A percentile compares a stretch with the other conserved stretches of the same genome.
These are phyloP conservation scores for Tetradesmus lagerheimii DNA, from an alignment of 139 green algal genomes.

Conservation along the genomic window DNA sequence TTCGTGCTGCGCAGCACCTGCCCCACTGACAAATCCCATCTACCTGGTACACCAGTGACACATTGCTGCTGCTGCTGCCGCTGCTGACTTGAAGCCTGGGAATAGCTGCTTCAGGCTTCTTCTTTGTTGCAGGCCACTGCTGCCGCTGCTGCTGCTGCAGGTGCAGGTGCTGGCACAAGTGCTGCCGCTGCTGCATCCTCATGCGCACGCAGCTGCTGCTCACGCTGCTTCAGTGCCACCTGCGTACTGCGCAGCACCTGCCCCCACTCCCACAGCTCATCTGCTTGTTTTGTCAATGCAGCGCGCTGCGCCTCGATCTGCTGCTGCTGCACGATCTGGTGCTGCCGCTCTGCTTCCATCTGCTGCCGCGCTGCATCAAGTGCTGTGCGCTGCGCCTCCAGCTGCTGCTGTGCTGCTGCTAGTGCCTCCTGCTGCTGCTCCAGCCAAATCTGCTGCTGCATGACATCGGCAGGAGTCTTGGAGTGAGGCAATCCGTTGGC, in stretches of 20 bases:
- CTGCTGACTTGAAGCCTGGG: not conserved
- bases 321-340: not conserved
- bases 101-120: not conserved
- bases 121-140: not conserved
- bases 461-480: not conserved
- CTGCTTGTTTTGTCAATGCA: not conserved
- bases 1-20: no score
- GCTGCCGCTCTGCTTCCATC: not conserved
- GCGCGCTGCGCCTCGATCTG: not conserved
- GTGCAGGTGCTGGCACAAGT: not conserved
- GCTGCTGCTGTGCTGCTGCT: not conserved
- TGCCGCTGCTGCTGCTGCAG: not conserved
- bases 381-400: not conserved
- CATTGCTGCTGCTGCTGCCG: not conserved
- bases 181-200: not conserved
- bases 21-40: no score
- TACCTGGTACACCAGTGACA: no score
- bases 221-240: not conserved
- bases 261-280: not conserved
- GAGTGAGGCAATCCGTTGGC: no score
- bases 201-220: not conserved
- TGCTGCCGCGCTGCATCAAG: not conserved
- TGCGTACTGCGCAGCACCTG: not conserved
- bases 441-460: not conserved
- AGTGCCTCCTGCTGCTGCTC: not conserved